Conservation (phyloP, 2,329 filamentous ascomycete species). For the Massarina eburnea region DNA sequence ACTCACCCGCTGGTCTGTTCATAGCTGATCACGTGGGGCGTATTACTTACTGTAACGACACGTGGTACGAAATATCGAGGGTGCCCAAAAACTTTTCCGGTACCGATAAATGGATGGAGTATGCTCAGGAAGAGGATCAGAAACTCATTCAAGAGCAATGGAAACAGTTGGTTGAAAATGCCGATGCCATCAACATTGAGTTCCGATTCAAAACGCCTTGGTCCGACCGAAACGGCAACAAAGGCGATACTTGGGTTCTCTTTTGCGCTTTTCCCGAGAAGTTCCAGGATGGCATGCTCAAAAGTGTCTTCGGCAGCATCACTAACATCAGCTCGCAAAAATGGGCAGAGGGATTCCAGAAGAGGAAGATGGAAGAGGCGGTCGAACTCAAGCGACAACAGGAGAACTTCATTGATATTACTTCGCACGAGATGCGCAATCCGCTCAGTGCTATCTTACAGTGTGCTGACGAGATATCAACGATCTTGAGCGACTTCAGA, state of each 20-base stretch:
- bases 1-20: constrained; percentile 81
- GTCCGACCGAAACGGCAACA: constrained; percentile 60
- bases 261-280: constrained; percentile 77
- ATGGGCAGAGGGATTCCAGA: constrained; percentile 79
- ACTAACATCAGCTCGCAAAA: constrained; percentile 87
- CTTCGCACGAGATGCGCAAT: constrained; percentile 75
- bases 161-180: constrained; percentile 62
- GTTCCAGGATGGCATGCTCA: constrained; percentile 63
- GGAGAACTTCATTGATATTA: constrained; percentile 81
- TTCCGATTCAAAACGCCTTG: constrained; percentile 74
- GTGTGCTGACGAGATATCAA: constrained; percentile 73
- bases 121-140: constrained; percentile 68
- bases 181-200: constrained; percentile 67
- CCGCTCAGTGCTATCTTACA: constrained; percentile 74
- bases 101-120: constrained; percentile 71
- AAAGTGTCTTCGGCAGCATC: constrained; percentile 77
- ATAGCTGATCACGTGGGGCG: constrained; percentile 72
- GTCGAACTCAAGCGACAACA: constrained; percentile 79
- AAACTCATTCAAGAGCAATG: constrained; percentile 62
- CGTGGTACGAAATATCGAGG: constrained; percentile 69
- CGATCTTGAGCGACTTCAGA: constrained; percentile 50
- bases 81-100: constrained; percentile 62
- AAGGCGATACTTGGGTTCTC: constrained; percentile 72
- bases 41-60: constrained; percentile 81
- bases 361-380: constrained; percentile 74